phyloP scores from a whole-genome alignment of 2,329 filamentous ascomycete species.

The Pseudophaeomoniella oleicola region DNA sequence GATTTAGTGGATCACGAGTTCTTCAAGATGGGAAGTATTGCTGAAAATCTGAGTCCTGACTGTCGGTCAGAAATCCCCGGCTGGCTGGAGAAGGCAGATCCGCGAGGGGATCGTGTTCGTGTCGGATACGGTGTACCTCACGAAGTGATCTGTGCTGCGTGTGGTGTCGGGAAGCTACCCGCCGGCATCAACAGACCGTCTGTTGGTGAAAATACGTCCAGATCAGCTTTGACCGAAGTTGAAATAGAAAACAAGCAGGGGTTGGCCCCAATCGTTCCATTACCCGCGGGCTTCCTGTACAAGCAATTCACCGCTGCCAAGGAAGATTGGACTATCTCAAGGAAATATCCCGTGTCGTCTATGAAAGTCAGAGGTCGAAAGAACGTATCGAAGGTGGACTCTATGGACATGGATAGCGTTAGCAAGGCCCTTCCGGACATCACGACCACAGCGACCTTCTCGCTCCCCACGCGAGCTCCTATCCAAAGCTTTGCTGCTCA shows the following conservation, averaged over 20 bases:
- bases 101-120: constrained; percentile 29
- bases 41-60: constrained; percentile 23
- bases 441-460: constrained; percentile 2
- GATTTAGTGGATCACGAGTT: constrained; percentile 35
- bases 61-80: constrained; percentile 23
- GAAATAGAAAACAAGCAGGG: constrained; percentile 28
- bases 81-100: constrained; percentile 29
- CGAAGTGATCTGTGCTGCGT: constrained; percentile 27
- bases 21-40: constrained; percentile 36
- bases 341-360: constrained; percentile 6
- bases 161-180: constrained; percentile 27
- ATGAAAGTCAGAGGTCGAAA: not conserved
- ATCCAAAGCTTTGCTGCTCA: constrained; percentile 29
- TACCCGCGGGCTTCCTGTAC: constrained; percentile 31
- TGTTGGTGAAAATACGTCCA: constrained; percentile 28
- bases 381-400: not conserved
- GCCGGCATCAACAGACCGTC: constrained; percentile 26
- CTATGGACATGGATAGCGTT: not conserved
- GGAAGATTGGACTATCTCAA: constrained; percentile 23
- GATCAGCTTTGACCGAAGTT: constrained; percentile 31
- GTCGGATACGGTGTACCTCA: constrained; percentile 28
- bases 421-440: constrained; percentile 1
- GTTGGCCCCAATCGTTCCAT: constrained; percentile 28
- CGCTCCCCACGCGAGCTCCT: constrained; percentile 4
- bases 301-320: constrained; percentile 24